phyloP scores from a whole-genome alignment of 768 basidiomycete species.

The Pisolithus orientalis region DNA sequence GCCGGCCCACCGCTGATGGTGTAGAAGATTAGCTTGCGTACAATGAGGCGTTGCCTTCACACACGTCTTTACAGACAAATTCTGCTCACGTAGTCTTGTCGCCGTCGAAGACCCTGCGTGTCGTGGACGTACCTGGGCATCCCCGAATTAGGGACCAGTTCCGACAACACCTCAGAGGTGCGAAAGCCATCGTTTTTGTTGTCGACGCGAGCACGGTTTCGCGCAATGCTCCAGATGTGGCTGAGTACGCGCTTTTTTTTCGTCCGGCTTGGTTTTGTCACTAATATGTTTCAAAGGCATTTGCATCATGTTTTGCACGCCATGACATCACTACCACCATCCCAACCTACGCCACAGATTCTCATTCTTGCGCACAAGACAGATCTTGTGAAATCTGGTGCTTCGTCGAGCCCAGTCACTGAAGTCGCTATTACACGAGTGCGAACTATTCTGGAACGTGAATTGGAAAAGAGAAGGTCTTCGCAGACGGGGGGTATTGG shows the following conservation, averaged over 20 bases:
- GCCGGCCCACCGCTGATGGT: slow-evolving; percentile 5
- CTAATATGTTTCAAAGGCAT: slow-evolving; percentile 41
- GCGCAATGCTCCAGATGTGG: slow-evolving; percentile 65
- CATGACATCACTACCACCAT: slow-evolving; percentile 67
- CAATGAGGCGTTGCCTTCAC: slow-evolving; percentile 56
- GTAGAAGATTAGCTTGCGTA: slow-evolving; percentile 51
- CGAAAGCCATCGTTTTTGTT: slow-evolving; percentile 68
- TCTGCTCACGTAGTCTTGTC: slow-evolving; percentile 40
- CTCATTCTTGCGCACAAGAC: slow-evolving; percentile 72
- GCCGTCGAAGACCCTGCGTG: slow-evolving; percentile 39
- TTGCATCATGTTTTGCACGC: slow-evolving; percentile 67
- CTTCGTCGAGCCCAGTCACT: slow-evolving; percentile 27
- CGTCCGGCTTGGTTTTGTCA: background rate
- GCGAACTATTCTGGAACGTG: slow-evolving; percentile 73
- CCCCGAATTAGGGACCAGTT: slow-evolving; percentile 74
- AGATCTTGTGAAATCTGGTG: slow-evolving; percentile 54
- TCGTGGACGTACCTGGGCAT: slow-evolving; percentile 82
- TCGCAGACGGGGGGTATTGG: slow-evolving; percentile 61
- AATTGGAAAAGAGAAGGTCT: slow-evolving; percentile 69
- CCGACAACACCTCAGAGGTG: slow-evolving; percentile 52
- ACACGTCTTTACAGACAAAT: slow-evolving; percentile 76
- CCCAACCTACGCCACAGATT: slow-evolving; percentile 52
- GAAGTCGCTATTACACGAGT: slow-evolving; percentile 66
- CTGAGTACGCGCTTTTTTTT: slow-evolving; percentile 55
- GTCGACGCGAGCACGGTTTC: slow-evolving; percentile 77